phyloP scores from a whole-genome alignment of 2,329 filamentous ascomycete species.

The Exophiala xenobiotica region DNA sequence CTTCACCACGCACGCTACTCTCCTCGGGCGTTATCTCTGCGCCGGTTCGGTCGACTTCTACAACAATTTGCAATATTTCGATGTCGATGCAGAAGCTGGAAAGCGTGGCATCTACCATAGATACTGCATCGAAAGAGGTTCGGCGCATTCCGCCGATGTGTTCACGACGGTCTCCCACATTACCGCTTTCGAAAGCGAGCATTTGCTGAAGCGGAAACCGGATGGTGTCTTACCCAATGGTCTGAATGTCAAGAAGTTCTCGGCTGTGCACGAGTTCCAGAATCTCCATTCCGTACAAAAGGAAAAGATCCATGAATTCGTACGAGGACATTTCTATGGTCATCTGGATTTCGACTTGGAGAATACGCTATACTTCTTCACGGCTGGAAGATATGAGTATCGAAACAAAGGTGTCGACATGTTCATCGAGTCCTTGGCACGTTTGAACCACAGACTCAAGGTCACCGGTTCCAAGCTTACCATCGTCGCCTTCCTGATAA shows the following conservation, averaged over 20 bases:
- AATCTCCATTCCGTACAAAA: slow-evolving; percentile 96
- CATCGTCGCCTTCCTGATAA: slow-evolving; percentile 96
- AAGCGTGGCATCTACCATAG: slow-evolving; percentile 98
- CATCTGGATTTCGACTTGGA: slow-evolving; percentile 97
- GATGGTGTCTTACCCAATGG: slow-evolving; percentile 96
- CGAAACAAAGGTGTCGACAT: slow-evolving; percentile 98
- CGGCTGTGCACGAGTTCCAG: slow-evolving; percentile 97
- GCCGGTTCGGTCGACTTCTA: slow-evolving; percentile 98
- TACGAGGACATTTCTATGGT: slow-evolving; percentile 96
- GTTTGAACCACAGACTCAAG: slow-evolving; percentile 92
- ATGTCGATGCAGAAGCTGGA: slow-evolving; percentile 92
- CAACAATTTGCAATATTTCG: slow-evolving; percentile 96
- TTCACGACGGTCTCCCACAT: slow-evolving; percentile 99
- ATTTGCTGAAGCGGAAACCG: slow-evolving; percentile 93
- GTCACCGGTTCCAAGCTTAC: slow-evolving; percentile 80
- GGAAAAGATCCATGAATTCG: slow-evolving; percentile 97
- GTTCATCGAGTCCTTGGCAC: slow-evolving; percentile 96
- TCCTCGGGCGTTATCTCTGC: slow-evolving; percentile 93
- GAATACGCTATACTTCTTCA: slow-evolving; percentile 97
- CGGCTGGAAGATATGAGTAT: slow-evolving; percentile 94
- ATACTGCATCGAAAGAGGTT: slow-evolving; percentile 95
- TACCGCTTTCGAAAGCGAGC: slow-evolving; percentile 96
- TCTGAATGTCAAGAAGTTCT: slow-evolving; percentile 97
- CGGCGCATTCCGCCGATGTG: slow-evolving; percentile 88
- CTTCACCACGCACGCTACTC: slow-evolving; percentile 95